Base-by-base conservation (phyloP, 2,329 filamentous ascomycete species). In the Sporothrix luriei region DNA sequence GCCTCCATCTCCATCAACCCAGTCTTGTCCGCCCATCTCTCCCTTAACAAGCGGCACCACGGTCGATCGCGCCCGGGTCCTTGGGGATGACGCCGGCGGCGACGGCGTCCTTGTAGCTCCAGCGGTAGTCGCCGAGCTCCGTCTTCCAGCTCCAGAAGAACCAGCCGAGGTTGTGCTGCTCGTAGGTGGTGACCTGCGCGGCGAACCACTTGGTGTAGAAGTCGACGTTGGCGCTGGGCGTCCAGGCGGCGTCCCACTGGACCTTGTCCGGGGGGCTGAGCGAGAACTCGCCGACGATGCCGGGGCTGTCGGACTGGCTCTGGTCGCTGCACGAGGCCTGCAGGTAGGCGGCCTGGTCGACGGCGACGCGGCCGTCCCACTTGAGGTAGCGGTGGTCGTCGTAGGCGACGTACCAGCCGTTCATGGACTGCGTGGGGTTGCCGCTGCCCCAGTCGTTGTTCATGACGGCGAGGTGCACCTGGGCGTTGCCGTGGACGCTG, bases 381-480 rank as follows among this genome's bases (percentile, higher is more conserved):
- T 87, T 88, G 33, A 86, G 76, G 75, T 88, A 89, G 24, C 85
- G 81, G 73, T 88, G 87, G 75, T 87, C 82, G 75, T 89, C 86
- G 73, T 83, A 89, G 40, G 82, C 83, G 14, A 83, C 79, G 40
- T 80, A 76, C 26, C 79, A 78, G 72, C 79, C 78, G 2, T 80
- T 75, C 10, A 88, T 78, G 66, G 78, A 79, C 33, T 80, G 73
- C 33, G 79, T 82, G 0, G 86, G 84, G 74, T 88, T 79, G 7
- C 86, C 86, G 0, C 85, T 82, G 21, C 83, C 84, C 87, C 86
- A 90, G 33, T 79, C 76, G 33, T 79, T 74, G 72, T 85, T 83
- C 80, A 82, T 82, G 71, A 80, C 80, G 62, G 79, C 82, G 49
- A 89, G 83, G 71, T 88, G 85, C 0, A 89, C 77, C 33, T 79